These are phyloP conservation scores for Suhomyces canberraensis DNA, from an alignment of 805 yeast genomes.

Conservation along the genomic window DNA sequence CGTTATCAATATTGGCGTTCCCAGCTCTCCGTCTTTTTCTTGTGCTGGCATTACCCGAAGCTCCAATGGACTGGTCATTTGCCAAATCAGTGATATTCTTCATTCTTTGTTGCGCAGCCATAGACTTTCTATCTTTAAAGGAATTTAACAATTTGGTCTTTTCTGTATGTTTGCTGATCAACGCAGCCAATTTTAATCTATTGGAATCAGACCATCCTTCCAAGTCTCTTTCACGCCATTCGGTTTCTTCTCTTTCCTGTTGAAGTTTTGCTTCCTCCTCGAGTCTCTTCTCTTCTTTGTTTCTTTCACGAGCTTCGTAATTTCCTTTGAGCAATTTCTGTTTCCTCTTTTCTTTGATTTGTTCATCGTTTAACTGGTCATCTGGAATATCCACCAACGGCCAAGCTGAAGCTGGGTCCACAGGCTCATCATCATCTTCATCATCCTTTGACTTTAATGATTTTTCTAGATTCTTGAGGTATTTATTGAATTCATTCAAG, in stretches of 20 bases:
- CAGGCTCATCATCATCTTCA: constrained; percentile 36
- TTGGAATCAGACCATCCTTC: constrained; percentile 77
- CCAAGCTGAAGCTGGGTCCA: constrained; percentile 54
- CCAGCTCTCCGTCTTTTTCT: constrained; percentile 43
- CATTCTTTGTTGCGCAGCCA: constrained; percentile 91
- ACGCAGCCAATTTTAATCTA: constrained; percentile 53
- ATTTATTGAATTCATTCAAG: constrained; percentile 66
- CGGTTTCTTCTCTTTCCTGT: constrained; percentile 60
- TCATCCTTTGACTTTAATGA: constrained; percentile 71
- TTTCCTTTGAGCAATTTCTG: constrained; percentile 83
- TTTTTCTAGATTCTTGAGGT: constrained; percentile 60
- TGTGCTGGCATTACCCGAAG: constrained; percentile 42
- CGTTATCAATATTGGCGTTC: constrained; percentile 75
- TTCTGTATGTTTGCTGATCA: constrained; percentile 65
- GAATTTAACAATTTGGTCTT: constrained; percentile 70
- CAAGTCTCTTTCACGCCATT: constrained; percentile 74
- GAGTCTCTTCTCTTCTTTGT: constrained; percentile 71
- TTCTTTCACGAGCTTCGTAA: constrained; percentile 81
- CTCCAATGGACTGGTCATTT: constrained; percentile 47
- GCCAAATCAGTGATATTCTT: constrained; percentile 86
- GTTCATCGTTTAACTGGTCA: constrained; percentile 73
- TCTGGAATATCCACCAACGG: constrained; percentile 84
- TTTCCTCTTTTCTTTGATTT: constrained; percentile 79
- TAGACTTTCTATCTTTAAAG: constrained; percentile 82
- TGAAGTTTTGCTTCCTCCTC: constrained; percentile 60